A percentile compares a stretch with the other conserved stretches of the same genome.
phyloP scores from a whole-genome alignment of 1,284 basidiomycete species.

The Bondarzewia mesenterica region DNA sequence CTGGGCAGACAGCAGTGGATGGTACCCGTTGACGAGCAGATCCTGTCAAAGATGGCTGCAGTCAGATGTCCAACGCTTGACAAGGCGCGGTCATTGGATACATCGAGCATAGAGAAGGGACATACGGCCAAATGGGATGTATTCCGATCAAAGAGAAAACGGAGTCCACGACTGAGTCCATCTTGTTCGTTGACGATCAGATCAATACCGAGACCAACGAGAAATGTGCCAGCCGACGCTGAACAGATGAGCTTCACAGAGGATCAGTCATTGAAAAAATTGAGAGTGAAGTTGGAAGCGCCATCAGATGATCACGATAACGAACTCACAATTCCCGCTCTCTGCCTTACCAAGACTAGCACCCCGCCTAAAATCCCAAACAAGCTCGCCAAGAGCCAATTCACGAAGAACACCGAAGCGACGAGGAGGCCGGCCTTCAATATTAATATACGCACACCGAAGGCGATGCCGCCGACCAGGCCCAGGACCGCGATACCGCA shows the following conservation, averaged over 20 bases:
- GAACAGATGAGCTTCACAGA: slow-evolving; percentile 37
- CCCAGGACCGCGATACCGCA: slow-evolving; percentile 39
- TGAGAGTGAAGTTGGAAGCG: background rate
- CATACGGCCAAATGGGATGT: slow-evolving; percentile 45
- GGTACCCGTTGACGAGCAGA: slow-evolving; percentile 13
- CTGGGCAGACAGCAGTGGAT: slow-evolving; percentile 13
- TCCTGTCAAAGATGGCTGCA: slow-evolving; percentile 13
- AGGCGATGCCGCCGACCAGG: slow-evolving; percentile 43
- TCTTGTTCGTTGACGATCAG: slow-evolving; percentile 46
- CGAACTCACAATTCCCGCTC: slow-evolving; percentile 45
- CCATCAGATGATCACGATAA: background rate
- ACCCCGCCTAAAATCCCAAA: slow-evolving; percentile 34
- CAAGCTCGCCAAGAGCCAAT: slow-evolving; percentile 44
- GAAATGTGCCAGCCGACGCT: slow-evolving; percentile 51
- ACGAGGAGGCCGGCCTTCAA: slow-evolving; percentile 42
- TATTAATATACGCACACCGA: slow-evolving; percentile 48
- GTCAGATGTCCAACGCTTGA: too few species aligned
- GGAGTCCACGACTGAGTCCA: slow-evolving; percentile 55
- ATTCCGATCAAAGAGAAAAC: slow-evolving; percentile 57
- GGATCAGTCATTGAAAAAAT: slow-evolving; percentile 8
- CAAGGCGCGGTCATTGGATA: background rate
- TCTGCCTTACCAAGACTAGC: slow-evolving; percentile 34
- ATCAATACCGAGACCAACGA: slow-evolving; percentile 46
- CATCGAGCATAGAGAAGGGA: too few species aligned
- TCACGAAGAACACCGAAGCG: slow-evolving; percentile 24